A percentile compares a stretch with the other conserved stretches of the same genome.
Conservation (phyloP, 805 yeast species). For the Ogataea parapolymorpha region DNA sequence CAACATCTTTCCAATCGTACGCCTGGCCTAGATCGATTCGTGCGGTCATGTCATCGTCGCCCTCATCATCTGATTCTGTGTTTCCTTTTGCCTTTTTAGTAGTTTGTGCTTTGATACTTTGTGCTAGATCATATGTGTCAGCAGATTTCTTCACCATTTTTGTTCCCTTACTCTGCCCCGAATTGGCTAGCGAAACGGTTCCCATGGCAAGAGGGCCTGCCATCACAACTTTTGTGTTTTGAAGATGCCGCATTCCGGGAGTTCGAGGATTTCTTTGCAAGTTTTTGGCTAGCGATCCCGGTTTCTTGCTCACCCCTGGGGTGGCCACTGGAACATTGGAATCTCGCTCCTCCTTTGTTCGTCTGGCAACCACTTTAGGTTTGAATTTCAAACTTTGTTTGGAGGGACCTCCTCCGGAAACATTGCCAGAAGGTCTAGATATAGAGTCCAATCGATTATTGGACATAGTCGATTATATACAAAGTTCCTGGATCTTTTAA, state of each 20-base stretch:
- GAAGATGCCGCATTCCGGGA: conserved; percentile 31
- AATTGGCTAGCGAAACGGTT: conserved; percentile 42
- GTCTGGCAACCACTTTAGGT: conserved; percentile 85
- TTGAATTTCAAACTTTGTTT: conserved; percentile 69
- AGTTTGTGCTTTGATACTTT: conserved; percentile 15
- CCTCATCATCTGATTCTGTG: conserved; percentile 3
- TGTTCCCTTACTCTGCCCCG: background rate
- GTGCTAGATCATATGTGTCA: conserved; percentile 21
- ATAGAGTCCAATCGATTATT: conserved; percentile 9
- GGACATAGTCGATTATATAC: background rate
- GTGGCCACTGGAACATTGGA: conserved; percentile 56
- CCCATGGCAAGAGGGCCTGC: conserved; percentile 76
- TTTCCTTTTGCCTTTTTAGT: conserved; percentile 12
- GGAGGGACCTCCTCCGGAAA: conserved; percentile 18
- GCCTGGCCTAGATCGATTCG: conserved; percentile 65
- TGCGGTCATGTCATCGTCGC: conserved; percentile 42
- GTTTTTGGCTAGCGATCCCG: conserved; percentile 33
- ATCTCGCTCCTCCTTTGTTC: conserved; percentile 79
- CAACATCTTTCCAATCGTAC: conserved; percentile 49
- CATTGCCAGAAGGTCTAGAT: conserved; percentile 5
- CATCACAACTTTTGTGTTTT: conserved; percentile 60
- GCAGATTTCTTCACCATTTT: conserved; percentile 1
- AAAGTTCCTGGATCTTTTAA: background rate
- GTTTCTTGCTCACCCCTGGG: conserved; percentile 36
- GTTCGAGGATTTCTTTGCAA: conserved; percentile 33